Evolutionary conservation across 169 alveolate genomes (phyloP), one percentile per base, ranked within the genome.

Genomic region (Eimeria necatrix): DNA sequence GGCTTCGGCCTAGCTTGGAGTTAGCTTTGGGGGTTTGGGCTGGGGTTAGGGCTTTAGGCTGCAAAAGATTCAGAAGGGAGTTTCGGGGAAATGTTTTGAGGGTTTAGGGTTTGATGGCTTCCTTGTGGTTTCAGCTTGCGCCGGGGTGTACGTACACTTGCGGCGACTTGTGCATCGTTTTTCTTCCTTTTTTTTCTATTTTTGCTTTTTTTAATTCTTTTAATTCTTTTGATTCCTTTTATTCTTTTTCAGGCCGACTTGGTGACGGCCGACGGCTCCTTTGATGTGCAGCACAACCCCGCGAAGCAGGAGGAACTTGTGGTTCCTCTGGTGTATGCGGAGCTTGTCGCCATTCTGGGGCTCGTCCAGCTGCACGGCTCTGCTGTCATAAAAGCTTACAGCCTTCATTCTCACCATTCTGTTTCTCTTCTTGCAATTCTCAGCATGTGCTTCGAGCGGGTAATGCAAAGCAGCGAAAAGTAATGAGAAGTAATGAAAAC

Each of bases 251-350:
- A 93, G 96, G 93, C 93, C 48, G 97, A 96, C 88, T 46, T 96
- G 41, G 97, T 96, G 20, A 96, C 98, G 32, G 97, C 98, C n/a
- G 98, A 96, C 85, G 98, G 98, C 6, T 96, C 97, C 48, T 88
- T 96, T 49, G 96, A 94, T 70, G 91, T 88, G 9, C 98, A 96
- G 93, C 88, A 76, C 80, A 96, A 95, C n/a, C 97, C 98, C 4
- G 94, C 90, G 71, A 71, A 94, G 22, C 98, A 96, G 74, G 98
- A 96, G 74, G 85, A 83, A 74, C 71, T 96, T 74, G 95, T 97
- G 52, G 94, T 96, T 53, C 95, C 96, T 10, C 96, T 96, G 71
- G 96, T 95, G 32, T 96, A 95, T 74, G 96, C 97, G 26, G 98
- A 96, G 93, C 49, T 95, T 53, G 97, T 96, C 20, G 91, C 96